phyloP scores from a whole-genome alignment of 257 asterid genomes.

The Craterostigma plantagineum region DNA sequence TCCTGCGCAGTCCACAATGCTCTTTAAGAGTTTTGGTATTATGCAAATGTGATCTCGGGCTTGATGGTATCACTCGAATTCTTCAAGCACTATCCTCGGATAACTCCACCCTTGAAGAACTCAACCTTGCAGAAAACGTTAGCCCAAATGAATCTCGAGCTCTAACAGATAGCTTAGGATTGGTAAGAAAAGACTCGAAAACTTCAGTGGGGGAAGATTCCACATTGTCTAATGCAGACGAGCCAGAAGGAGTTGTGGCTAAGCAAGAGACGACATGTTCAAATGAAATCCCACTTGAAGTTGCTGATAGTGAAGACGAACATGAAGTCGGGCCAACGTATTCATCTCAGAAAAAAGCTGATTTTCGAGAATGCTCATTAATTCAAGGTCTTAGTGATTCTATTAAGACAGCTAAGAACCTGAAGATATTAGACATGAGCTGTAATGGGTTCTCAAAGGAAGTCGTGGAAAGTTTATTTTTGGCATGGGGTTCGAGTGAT shows the following conservation, averaged over 20 bases:
- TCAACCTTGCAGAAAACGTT: slow-evolving; percentile 64
- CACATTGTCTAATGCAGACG: slow-evolving; percentile 5
- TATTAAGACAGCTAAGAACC: slow-evolving; percentile 22
- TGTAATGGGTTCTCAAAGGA: slow-evolving; percentile 35
- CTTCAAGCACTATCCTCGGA: slow-evolving; percentile 44
- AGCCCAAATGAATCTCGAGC: slow-evolving; percentile 17
- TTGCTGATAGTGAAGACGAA: slow-evolving; percentile 82
- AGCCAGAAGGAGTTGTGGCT: slow-evolving; percentile 9
- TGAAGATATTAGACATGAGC: slow-evolving; percentile 53
- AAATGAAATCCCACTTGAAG: slow-evolving; percentile 29
- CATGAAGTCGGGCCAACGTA: slow-evolving; percentile 11
- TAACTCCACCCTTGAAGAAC: slow-evolving; percentile 43
- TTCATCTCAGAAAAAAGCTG: background rate
- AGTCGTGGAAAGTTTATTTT: slow-evolving; percentile 17
- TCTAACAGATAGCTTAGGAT: slow-evolving; percentile 8
- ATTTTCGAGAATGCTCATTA: slow-evolving; percentile 10
- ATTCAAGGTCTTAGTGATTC: slow-evolving; percentile 30
- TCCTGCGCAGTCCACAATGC: slow-evolving; percentile 36
- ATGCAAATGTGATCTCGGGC: slow-evolving; percentile 58
- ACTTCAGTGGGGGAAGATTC: slow-evolving; percentile 3
- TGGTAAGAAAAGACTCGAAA: slow-evolving; percentile 10
- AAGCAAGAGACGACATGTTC: slow-evolving; percentile 11
- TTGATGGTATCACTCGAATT: slow-evolving; percentile 29
- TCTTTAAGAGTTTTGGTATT: slow-evolving; percentile 42
- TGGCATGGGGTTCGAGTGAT: slow-evolving; percentile 45